Evolutionary conservation across 202 grass and related monocot species (phyloP), one percentile per base, ranked within the genome.

Genomic region (Elaeis oleifera): DNA sequence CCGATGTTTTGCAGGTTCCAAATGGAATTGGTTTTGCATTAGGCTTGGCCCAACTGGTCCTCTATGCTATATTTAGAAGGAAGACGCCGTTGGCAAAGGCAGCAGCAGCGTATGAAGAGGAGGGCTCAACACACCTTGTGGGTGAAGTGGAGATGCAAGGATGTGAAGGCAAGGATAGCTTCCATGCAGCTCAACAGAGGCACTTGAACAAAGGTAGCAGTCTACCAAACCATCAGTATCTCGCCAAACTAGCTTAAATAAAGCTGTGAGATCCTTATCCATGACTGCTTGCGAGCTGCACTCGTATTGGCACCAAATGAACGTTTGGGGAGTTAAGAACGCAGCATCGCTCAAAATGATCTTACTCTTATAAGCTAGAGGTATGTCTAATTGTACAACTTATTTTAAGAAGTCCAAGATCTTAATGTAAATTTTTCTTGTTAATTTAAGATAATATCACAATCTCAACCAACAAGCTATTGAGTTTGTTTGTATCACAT

Each of bases 21-120:
- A 95, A 95, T 67, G 80, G 66, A 39, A 23, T 95, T 60, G 90
- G 90, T 29, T 88, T 90, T 27, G 78, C 54, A 25, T 71, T 95
- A 58, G 90, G 90, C 48, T 75, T 73, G 26, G 31, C 59, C 6
- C 86, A 95, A 56, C 76, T 95, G 52, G 62, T 71, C 28, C 49
- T 95, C 19, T 90, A 95, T 72, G 26, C 69, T 39, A 60, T 61
- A 18, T 88, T 88, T 71, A 65, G 76, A 50, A 80, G 75, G 62
- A 68, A 71, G 74, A 53, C 71, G 22, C 55, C 54, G 59, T n/a
- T 55, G 23, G 5, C 19, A 54, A 27, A 22, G 16, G 55, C 29
- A 58, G 0, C 0, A 26, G 56, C 57, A 15, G 59, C 0, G 0
- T 79, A 85, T 50, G 86, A 87, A 71, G 83, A 90, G 64, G 78